Conservation (phyloP, 2,329 filamentous ascomycete species). For the Davidsoniella virescens region DNA sequence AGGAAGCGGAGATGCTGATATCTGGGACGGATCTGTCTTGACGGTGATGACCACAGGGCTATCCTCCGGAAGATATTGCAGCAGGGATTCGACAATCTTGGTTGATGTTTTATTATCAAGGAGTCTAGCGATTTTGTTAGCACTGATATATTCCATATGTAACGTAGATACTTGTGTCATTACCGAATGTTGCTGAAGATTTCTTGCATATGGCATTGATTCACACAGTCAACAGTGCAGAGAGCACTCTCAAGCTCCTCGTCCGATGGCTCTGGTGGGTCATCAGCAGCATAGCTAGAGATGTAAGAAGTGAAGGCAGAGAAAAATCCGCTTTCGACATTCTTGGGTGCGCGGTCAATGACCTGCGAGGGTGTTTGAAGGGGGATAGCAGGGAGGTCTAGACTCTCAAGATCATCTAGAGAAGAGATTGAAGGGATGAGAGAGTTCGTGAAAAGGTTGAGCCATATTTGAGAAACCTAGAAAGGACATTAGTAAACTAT, state of each 20-base stretch:
- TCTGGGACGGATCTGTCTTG: conserved; percentile 63
- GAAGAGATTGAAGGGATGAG: conserved; percentile 69
- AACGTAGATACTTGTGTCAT: conserved; percentile 20
- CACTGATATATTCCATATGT: too few relatives aligned
- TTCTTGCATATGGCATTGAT: conserved; percentile 68
- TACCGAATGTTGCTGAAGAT: conserved; percentile 72
- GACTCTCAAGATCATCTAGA: conserved; percentile 21
- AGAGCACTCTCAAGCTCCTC: conserved; percentile 93
- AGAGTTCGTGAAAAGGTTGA: conserved; percentile 93
- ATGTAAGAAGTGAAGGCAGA: conserved; percentile 93
- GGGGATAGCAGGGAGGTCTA: conserved; percentile 56
- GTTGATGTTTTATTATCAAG: conserved; percentile 42
- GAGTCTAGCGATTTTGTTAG: conserved; percentile 26
- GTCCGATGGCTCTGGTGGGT: conserved; percentile 91
- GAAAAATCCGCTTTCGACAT: conserved; percentile 70
- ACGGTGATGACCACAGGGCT: conserved; percentile 66
- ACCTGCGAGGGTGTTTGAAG: conserved; percentile 83
- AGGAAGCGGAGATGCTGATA: conserved; percentile 32
- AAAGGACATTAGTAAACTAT: conserved; percentile 22
- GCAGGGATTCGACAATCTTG: conserved; percentile 45
- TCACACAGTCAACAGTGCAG: conserved; percentile 86
- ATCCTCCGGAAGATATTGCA: conserved; percentile 78
- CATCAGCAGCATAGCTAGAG: conserved; percentile 95
- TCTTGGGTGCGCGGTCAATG: conserved; percentile 69
- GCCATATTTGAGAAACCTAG: conserved; percentile 76